Base-by-base conservation (phyloP, 441 rosid genomes). In the Populus tomentosa region DNA sequence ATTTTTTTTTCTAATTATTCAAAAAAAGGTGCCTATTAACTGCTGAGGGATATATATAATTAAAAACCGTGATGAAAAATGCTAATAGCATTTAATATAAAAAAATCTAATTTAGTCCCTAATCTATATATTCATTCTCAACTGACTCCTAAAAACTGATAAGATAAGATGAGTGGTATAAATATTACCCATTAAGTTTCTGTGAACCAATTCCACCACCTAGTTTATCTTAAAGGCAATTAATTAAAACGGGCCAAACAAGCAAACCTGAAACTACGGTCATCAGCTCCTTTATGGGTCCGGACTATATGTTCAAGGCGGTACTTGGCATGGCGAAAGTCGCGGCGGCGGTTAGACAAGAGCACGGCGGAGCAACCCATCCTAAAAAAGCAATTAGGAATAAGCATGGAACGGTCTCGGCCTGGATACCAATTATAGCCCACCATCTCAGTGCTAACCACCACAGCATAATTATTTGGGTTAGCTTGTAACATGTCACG, bases 381-480 rank as follows among this genome's bases (percentile, higher is more conserved):
- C 67, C 97, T 81, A 65, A 92, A 93, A 83, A 81, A 93, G 75
- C 97, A 93, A 85, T 95, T 95, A 2, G 96, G 94, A 72, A 95
- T 86, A 67, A 91, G 87, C 98, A 95, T 95, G 24, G 96, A 92
- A 38, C 92, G 88, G 33, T 90, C 94, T 46, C 69, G 73, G 30
- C 98, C 96, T 14, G 78, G 86, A 67, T 95, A 93, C 98, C 98
- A 95, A 42, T 95, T 95, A 76, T 90, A 95, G 24, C 92, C 98
- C 35, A 93, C 98, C 98, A 92, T 93, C 84, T 95, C 97, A 13
- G 97, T 89, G 35, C 97, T 93, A 70, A 93, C 97, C 11, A 93
- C 95, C 11, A 95, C 89, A 6, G 97, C 98, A 53, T 88, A 90
- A 64, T 87, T 93, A 23, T 90, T 92, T 0, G 94, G 92, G 78